Base-by-base conservation (phyloP, 345 rosid genomes). In the Corchorus capsularis region DNA sequence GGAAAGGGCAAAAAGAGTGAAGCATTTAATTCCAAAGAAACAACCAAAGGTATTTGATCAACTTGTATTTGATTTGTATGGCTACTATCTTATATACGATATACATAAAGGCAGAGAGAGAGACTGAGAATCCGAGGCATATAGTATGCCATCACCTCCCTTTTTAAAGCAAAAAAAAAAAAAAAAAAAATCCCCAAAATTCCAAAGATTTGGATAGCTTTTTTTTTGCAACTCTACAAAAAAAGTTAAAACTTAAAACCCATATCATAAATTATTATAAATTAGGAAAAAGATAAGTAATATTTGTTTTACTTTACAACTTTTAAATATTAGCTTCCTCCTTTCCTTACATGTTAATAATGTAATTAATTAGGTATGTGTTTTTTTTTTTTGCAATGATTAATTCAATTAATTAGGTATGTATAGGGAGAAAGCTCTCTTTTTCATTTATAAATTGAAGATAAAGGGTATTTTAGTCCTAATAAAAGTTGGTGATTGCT, bases 61-160 rank as follows among this genome's bases (percentile, higher is more conserved):
- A 75, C 43, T 57, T 71, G 73, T 20, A 27, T 8, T 8, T 27
- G 27, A 20, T 37, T 55, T 56, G 75, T 63, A 70, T 75, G 79
- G 79, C 13, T 79, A 46, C 34, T 13, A 62, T 7, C 13, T 1
- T 15, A 39, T 5, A 13, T n/a, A 41, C 37, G 41, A 54, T 41
- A 32, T 35, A 16, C 3, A 46, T 22, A 65, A 66, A 54, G 66
- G 49, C 72, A 65, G 15, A 19, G 16, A 39, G 37, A 69, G 19
- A 69, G 43, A 39, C 2, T 60, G 72, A 55, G 78, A 75, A 79
- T 79, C 82, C 82, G 53, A 75, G 75, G 79, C 79, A 62, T 39
- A 5, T 9, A 15, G 27, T 27, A 8, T 9, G 22, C 34, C 39
- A 32, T 70, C 37, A 41, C 49, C 65, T 57, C 6, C 6, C 43